phyloP scores from a whole-genome alignment of 140 eudicot genomes.

The Oenanthe javanica region DNA sequence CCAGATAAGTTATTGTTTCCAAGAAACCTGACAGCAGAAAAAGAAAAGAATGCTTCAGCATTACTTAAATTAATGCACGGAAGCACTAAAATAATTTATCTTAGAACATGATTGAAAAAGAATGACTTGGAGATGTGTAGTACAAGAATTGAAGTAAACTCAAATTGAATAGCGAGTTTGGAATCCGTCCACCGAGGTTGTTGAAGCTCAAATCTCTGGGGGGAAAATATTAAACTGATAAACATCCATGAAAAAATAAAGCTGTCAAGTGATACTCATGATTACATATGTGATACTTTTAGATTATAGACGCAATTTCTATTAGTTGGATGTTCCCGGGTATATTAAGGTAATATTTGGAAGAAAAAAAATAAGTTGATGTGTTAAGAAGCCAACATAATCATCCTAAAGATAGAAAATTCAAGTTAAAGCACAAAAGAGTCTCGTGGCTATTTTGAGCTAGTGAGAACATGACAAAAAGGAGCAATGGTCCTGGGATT shows the following conservation, averaged over 20 bases:
- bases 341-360: not conserved
- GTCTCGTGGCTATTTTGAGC: not conserved
- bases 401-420: not conserved
- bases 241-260: not conserved
- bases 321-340: not conserved
- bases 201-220: conserved; percentile 88
- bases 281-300: not conserved
- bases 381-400: not conserved
- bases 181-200: conserved; percentile 53
- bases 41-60: not conserved
- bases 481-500: not conserved
- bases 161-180: conserved; percentile 44
- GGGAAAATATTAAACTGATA: not conserved
- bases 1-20: conserved; percentile 75
- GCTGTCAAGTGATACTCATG: not conserved
- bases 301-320: no score
- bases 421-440: not conserved
- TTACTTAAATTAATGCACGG: not conserved
- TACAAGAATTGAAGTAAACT: conserved; percentile 52
- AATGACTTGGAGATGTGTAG: not conserved
- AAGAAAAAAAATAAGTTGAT: not conserved
- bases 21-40: conserved; percentile 54
- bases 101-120: not conserved
- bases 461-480: not conserved
- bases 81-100: not conserved